Base-by-base conservation (phyloP, 106 monocot genomes). In the Dioscorea alata region DNA sequence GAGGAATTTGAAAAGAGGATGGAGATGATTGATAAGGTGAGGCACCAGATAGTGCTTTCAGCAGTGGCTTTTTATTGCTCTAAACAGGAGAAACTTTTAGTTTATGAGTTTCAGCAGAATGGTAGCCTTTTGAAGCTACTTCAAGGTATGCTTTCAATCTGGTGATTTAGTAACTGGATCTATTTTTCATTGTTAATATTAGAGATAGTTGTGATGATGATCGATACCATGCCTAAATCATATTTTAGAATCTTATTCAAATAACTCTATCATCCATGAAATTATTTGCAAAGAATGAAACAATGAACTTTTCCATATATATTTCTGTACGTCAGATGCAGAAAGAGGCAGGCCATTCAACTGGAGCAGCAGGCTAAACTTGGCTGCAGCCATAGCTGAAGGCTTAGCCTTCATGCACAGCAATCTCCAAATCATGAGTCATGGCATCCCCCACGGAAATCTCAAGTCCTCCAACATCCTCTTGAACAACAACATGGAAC, bases 81-180 rank as follows among this genome's bases (percentile, higher is more conserved):
- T 6, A 79, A 69, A 69, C 82, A 86, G 78, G 86, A 86, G 76
- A 86, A 86, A 61, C 79, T 86, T 21, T 72, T 82, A 49, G 86
- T 86, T 0, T 86, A 86, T 21, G 82, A 82, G 73, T 82, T 52
- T 48, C 75, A 72, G 69, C 73, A 48, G 13, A 76, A 79, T 65
- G 82, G 86, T n/a, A 86, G 82, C 76, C 86, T 86, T 61, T 73
- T 73, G 61, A 73, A 57, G 13, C 79, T 76, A 16, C 73, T 86
- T 2, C 86, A 76, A 50, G 86, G 79, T 86, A 77, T 57, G 65
- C 6, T n/a, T 61, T 60, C 48, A 24, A 42, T 31, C 9, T 13
- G 8, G 12, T 2, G 50, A n/a, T 22, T 21, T 14, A 9, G 6
- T n/a, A n/a, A n/a, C n/a, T n/a, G n/a, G n/a, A n/a, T n/a, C n/a